A percentile compares a stretch with the other conserved stretches of the same genome.
Conservation (phyloP, 2,329 filamentous ascomycete genomes). For the Scytalidium sp. region DNA sequence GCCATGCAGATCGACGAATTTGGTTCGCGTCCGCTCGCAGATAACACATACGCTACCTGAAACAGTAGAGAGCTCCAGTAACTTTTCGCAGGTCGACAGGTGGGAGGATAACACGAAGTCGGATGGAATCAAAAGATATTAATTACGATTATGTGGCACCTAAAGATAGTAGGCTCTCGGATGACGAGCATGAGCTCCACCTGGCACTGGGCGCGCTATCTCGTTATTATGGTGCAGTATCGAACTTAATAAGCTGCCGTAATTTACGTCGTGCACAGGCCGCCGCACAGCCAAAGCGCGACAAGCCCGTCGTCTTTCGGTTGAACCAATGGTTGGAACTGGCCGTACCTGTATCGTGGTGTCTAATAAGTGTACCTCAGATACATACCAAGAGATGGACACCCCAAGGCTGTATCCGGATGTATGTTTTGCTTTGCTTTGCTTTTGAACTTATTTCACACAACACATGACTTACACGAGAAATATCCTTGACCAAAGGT, state of each 20-base stretch:
- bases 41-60: neutral
- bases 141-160: neutral
- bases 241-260: neutral
- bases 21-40: neutral
- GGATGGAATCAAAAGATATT: neutral
- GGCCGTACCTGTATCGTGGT: too few species aligned
- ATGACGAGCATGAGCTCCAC: neutral
- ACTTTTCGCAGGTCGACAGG: neutral
- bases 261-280: neutral
- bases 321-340: too few species aligned
- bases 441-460: neutral
- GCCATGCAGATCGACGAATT: conserved; percentile 16
- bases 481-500: neutral
- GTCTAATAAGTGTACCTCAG: too few species aligned
- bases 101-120: neutral
- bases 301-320: too few species aligned
- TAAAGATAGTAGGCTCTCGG: neutral
- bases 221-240: too few species aligned
- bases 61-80: neutral
- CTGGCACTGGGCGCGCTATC: too few species aligned
- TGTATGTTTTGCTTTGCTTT: neutral
- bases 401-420: neutral
- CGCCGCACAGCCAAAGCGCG: neutral
- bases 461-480: neutral
- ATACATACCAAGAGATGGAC: too few species aligned